phyloP scores from a whole-genome alignment of 2,329 filamentous ascomycete species.

The Sarocladium kiliense region DNA sequence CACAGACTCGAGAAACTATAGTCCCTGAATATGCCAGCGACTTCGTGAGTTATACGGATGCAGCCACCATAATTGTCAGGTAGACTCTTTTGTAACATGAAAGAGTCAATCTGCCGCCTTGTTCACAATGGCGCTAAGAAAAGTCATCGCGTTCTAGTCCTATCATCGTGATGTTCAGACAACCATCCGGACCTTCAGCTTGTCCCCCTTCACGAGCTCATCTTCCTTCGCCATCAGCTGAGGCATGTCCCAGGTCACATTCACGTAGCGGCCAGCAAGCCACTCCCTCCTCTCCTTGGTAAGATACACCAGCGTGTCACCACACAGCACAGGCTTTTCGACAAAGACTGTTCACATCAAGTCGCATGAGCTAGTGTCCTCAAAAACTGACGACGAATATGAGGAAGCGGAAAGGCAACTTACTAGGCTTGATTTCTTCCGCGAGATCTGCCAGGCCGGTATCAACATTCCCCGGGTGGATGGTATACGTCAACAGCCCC shows the following conservation, averaged over 20 bases:
- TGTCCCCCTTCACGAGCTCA: conserved; percentile 13
- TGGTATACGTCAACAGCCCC: conserved; percentile 5
- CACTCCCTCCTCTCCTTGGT: conserved; percentile 22
- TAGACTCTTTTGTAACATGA: too few species aligned
- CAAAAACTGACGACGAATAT: too few species aligned
- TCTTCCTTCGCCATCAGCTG: conserved; percentile 24
- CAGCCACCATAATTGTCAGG: too few species aligned
- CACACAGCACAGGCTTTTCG: conserved; percentile 18
- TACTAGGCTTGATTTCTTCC: not conserved
- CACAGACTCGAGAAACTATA: too few species aligned
- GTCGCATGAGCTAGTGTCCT: too few species aligned
- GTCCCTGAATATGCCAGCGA: too few species aligned
- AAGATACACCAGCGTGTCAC: conserved; percentile 24
- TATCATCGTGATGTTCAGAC: not conserved
- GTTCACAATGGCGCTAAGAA: too few species aligned
- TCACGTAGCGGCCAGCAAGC: conserved; percentile 31
- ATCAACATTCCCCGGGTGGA: conserved; percentile 8
- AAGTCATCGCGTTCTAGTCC: too few species aligned
- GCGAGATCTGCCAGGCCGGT: not conserved
- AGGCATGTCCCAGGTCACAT: conserved; percentile 33
- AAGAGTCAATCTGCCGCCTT: too few species aligned
- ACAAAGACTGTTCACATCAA: conserved; percentile 7
- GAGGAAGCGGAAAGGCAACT: not conserved
- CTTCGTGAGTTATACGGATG: too few species aligned
- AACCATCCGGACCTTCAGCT: conserved; percentile 5